Evolutionary conservation across 768 basidiomycete genomes (phyloP).

Genomic region (Leucocoprinus sp.): DNA sequence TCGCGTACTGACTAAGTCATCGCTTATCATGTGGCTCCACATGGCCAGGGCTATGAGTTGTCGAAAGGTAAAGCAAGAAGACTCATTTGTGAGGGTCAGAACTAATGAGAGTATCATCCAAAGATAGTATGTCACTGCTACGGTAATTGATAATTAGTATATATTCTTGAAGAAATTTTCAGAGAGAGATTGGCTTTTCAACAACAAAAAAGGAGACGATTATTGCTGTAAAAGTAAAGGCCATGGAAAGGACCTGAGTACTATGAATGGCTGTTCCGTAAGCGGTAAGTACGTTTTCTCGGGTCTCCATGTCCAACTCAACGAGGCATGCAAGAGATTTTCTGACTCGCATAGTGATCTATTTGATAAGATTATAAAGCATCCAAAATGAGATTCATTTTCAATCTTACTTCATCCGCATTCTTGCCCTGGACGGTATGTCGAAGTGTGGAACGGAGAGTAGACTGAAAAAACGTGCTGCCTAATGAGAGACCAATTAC

Average conservation of each 20-base stretch:
- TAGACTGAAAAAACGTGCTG: conserved; percentile 45
- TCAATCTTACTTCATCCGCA: conserved; percentile 41
- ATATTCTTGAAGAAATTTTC: not conserved
- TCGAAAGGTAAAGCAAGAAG: no score
- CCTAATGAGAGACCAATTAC: conserved; percentile 50
- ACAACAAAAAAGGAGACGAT: conserved; percentile 42
- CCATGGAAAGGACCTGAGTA: conserved; percentile 39
- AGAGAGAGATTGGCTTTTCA: conserved; percentile 31
- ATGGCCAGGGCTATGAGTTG: no score
- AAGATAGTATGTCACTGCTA: not conserved
- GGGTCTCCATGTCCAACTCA: conserved; percentile 29
- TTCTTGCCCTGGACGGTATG: conserved; percentile 34
- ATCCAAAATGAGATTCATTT: not conserved
- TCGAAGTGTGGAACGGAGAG: conserved; percentile 36
- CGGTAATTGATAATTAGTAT: not conserved
- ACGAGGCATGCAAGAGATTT: conserved; percentile 42
- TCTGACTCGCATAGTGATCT: conserved; percentile 43
- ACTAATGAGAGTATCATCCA: not conserved
- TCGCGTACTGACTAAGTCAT: no score
- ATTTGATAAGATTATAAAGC: not conserved
- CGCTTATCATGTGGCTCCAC: no score
- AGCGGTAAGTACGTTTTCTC: conserved; percentile 29
- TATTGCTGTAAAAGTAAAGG: conserved; percentile 30
- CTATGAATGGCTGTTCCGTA: conserved; percentile 41
- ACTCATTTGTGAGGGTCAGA: no score